Evolutionary conservation across 257 asterid genomes (phyloP).

Genomic region (Thymus mandschuricus): DNA sequence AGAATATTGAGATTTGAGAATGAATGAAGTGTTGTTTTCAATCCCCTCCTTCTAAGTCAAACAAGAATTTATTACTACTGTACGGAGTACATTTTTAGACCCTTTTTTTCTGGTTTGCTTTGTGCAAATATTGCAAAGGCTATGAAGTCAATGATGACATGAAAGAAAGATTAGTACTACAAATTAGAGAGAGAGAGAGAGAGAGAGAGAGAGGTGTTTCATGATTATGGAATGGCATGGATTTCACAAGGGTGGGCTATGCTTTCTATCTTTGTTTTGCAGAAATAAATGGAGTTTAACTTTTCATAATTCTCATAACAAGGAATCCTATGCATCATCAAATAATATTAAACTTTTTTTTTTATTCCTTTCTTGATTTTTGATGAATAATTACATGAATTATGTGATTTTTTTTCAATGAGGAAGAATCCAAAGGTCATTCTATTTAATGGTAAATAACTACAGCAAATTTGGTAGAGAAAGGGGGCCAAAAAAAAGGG

Average conservation of each 20-base stretch:
- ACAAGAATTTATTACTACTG: slow-evolving; percentile 16
- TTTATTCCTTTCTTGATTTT: neutral
- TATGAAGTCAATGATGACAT: slow-evolving; percentile 34
- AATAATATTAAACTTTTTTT: slow-evolving; percentile 11
- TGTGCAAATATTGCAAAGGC: slow-evolving; percentile 28
- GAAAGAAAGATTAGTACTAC: slow-evolving; percentile 6
- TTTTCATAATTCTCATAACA: slow-evolving; percentile 11
- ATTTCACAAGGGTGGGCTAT: slow-evolving; percentile 18
- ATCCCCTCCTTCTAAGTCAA: slow-evolving; percentile 12
- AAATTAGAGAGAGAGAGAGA: slow-evolving; percentile 2
- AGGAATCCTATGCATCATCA: slow-evolving; percentile 41
- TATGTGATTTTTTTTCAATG: too few species aligned
- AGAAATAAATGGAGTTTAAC: slow-evolving; percentile 22
- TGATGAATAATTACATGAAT: neutral
- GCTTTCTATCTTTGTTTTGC: neutral
- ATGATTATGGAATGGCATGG: slow-evolving; percentile 28
- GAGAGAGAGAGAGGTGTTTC: slow-evolving; percentile 13
- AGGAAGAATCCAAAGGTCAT: neutral
- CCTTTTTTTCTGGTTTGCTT: slow-evolving; percentile 17
- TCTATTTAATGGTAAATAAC: slow-evolving; percentile 22
- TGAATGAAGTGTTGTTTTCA: slow-evolving; percentile 34
- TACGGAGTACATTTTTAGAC: neutral
- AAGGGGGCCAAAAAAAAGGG: neutral
- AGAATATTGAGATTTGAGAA: slow-evolving; percentile 33
- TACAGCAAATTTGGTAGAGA: neutral